Base-by-base conservation (phyloP, 2,329 filamentous ascomycete species). In the Ceratocystis lukuohia region DNA sequence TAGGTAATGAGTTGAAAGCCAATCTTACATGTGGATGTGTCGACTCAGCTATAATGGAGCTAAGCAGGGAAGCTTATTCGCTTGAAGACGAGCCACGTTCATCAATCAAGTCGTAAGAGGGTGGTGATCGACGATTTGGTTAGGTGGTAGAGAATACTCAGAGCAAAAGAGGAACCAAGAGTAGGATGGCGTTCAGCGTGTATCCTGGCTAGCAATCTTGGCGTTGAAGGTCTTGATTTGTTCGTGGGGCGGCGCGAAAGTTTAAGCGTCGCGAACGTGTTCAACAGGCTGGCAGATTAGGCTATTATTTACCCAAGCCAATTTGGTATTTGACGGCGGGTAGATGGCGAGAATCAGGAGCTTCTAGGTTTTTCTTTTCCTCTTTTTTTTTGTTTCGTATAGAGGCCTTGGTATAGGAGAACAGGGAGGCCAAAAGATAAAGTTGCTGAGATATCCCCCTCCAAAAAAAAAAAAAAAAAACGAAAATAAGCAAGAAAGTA, bases 21-120 rank as follows among this genome's bases (percentile, higher is more conserved):
- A 59, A 59, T 59, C 28, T 59, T 59, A 59, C 53, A 33, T 25
- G 53, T 59, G 53, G 53, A 59, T 59, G 53, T 33, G 53, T 30
- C 25, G 12, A 17, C 53, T 59, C 53, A 59, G 61, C 61, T 63
- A 33, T 45, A 50, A 50, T 63, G 10, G 20, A n/a, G 22, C 41
- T 22, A 48, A 41, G 44, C 25, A 48, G 17, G 61, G 44, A 48
- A 48, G 61, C 6, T 28, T 28, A 50, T 50, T 63, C 61, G 61
- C 61, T 50, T 63, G 41, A 20, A 63, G 44, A 45, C 61, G 61
- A 48, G 61, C 61, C 61, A 63, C 61, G 61, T 63, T 63, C 44
- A 3, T 41, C 20, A 22, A 17, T 37, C 17, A 62, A 17, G 7
- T 62, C 8, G 30, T 15, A 41, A 63, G 30, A 48, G 20, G 44